Percentiles rank a stretch among this genome's conserved stretches.
Conservation (phyloP, 2,329 filamentous ascomycete species). For the Fusarium coicis region DNA sequence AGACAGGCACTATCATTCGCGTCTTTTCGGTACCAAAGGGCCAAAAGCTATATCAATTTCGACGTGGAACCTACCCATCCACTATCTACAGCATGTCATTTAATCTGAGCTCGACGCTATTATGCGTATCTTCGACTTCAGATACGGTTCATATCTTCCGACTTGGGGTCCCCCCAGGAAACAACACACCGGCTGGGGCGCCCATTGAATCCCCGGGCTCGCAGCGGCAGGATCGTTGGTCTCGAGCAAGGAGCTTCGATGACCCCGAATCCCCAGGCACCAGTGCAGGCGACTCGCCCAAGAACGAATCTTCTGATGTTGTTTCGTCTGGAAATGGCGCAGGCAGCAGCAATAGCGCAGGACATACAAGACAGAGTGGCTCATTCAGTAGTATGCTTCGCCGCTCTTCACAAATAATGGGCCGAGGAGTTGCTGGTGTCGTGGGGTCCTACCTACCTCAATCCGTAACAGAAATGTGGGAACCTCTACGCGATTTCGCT, state of each 20-base stretch:
- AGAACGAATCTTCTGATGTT: conserved; percentile 59
- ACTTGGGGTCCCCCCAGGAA: conserved; percentile 64
- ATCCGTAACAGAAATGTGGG: conserved; percentile 98
- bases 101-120: conserved; percentile 89
- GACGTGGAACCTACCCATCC: conserved; percentile 92
- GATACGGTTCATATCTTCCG: conserved; percentile 98
- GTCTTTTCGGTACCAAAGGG: conserved; percentile 93
- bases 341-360: conserved; percentile 42
- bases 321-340: conserved; percentile 43
- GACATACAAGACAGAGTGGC: conserved; percentile 68
- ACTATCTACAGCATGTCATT: conserved; percentile 99
- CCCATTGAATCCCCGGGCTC: conserved; percentile 55
- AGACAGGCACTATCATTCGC: conserved; percentile 96
- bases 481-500: conserved; percentile 92
- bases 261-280: conserved; percentile 51
- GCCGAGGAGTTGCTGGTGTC: conserved; percentile 86
- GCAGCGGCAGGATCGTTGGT: conserved; percentile 62
- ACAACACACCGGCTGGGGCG: conserved; percentile 49
- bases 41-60: conserved; percentile 95
- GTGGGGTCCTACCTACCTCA: conserved; percentile 92
- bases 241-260: conserved; percentile 64
- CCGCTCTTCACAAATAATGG: conserved; percentile 94
- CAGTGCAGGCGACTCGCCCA: conserved; percentile 65
- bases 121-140: conserved; percentile 95
- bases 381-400: conserved; percentile 91